phyloP scores from a whole-genome alignment of 2,329 filamentous ascomycete genomes.

The Phyllosticta citribraziliensis region DNA sequence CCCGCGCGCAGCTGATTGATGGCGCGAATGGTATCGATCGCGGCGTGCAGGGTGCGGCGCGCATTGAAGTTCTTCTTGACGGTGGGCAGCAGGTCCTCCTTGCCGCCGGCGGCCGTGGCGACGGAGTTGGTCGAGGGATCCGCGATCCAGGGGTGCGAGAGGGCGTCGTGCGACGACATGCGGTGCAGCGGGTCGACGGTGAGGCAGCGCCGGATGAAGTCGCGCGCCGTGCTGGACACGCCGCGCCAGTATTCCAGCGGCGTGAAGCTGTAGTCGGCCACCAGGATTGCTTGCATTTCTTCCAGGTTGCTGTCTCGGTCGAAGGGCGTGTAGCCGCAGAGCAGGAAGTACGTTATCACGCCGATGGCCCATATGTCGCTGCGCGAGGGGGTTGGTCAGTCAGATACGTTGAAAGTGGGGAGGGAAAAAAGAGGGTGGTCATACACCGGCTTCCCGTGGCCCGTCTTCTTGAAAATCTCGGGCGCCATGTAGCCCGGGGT shows the following conservation, averaged over 20 bases:
- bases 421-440: constrained; percentile 8
- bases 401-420: background rate
- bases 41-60: constrained; percentile 53
- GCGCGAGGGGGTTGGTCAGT: constrained; percentile 1
- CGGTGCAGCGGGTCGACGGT: constrained; percentile 80
- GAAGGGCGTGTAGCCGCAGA: constrained; percentile 97
- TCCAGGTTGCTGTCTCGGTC: constrained; percentile 96
- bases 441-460: constrained; percentile 91
- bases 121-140: constrained; percentile 39
- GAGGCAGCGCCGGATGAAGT: constrained; percentile 86
- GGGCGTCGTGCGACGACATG: constrained; percentile 78
- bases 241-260: constrained; percentile 94
- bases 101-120: constrained; percentile 19
- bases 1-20: constrained; percentile 59
- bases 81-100: constrained; percentile 50
- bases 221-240: constrained; percentile 68
- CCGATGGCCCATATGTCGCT: constrained; percentile 95
- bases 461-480: constrained; percentile 98
- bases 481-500: constrained; percentile 99
- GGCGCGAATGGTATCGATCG: constrained; percentile 57
- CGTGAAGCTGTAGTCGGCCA: constrained; percentile 92
- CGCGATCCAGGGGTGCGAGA: constrained; percentile 56
- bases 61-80: constrained; percentile 66
- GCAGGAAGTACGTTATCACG: constrained; percentile 96
- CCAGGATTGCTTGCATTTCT: constrained; percentile 98